phyloP scores from a whole-genome alignment of 2,329 filamentous ascomycete species.

The Dothidotthia symphoricarpi region DNA sequence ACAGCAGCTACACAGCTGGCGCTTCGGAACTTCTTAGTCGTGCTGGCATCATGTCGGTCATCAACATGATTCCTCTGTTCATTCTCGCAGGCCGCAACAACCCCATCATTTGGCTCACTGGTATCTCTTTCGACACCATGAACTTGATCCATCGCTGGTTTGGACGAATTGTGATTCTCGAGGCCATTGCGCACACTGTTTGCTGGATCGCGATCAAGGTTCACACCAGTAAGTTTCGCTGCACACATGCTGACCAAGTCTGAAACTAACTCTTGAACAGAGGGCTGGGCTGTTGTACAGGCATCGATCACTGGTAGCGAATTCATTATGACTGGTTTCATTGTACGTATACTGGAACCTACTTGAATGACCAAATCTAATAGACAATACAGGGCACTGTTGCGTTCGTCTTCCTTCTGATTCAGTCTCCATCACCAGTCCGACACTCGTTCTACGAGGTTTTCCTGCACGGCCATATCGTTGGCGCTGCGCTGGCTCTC shows the following conservation, averaged over 20 bases:
- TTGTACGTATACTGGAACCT: constrained; percentile 55
- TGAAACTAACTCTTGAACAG: constrained; percentile 26
- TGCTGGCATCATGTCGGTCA: constrained; percentile 65
- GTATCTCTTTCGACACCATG: constrained; percentile 78
- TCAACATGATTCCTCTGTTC: constrained; percentile 79
- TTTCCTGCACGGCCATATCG: constrained; percentile 72
- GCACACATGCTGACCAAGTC: not conserved
- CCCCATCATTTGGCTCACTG: constrained; percentile 68
- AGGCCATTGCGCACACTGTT: constrained; percentile 64
- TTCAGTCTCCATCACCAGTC: constrained; percentile 69
- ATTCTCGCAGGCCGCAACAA: constrained; percentile 75
- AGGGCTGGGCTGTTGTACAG: constrained; percentile 52
- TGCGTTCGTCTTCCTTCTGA: constrained; percentile 61
- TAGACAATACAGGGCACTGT: constrained; percentile 52
- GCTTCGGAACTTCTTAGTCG: constrained; percentile 62
- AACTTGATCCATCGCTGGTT: constrained; percentile 81
- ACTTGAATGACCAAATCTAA: constrained; percentile 54
- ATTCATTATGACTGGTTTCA: constrained; percentile 62
- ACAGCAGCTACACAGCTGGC: constrained; percentile 72
- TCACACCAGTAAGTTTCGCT: constrained; percentile 30
- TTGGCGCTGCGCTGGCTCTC: constrained; percentile 59
- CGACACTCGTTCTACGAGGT: constrained; percentile 78
- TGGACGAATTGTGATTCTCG: constrained; percentile 70
- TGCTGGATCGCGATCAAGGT: constrained; percentile 56
- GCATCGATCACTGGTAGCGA: constrained; percentile 42